phyloP scores from a whole-genome alignment of 176 grass and related monocot species.

The Poa annua region DNA sequence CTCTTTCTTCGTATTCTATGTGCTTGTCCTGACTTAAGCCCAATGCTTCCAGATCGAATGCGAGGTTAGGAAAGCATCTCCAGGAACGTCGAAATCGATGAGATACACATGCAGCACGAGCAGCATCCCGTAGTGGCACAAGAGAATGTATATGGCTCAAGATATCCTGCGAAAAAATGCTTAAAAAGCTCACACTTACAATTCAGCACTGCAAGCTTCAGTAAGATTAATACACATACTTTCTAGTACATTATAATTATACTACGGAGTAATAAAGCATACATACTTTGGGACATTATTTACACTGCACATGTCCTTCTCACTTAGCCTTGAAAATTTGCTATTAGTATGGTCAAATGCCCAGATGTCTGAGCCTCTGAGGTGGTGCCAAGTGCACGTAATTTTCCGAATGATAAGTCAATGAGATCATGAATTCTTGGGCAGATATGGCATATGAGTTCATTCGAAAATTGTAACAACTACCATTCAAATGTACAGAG shows the following conservation, averaged over 20 bases:
- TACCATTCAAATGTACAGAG: neutral
- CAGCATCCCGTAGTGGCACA: slow-evolving; percentile 11
- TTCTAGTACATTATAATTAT: neutral
- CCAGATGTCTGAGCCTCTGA: neutral
- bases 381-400: neutral
- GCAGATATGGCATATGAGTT: neutral
- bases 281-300: neutral
- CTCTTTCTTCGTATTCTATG: neutral
- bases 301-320: neutral
- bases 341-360: neutral
- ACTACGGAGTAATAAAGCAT: neutral
- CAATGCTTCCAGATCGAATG: neutral
- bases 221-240: neutral
- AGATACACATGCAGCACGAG: slow-evolving; percentile 5
- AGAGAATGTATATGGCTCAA: slow-evolving; percentile 29
- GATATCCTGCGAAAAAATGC: slow-evolving; percentile 23
- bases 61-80: slow-evolving; percentile 34
- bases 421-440: neutral
- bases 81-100: slow-evolving; percentile 8
- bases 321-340: neutral
- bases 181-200: neutral
- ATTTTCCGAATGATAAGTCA: neutral
- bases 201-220: slow-evolving; percentile 13
- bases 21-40: neutral
- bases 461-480: neutral